These are phyloP conservation scores for Hyaloperonospora brassicae DNA, from an alignment of 352 stramenopile species.

Conservation along the genomic window DNA sequence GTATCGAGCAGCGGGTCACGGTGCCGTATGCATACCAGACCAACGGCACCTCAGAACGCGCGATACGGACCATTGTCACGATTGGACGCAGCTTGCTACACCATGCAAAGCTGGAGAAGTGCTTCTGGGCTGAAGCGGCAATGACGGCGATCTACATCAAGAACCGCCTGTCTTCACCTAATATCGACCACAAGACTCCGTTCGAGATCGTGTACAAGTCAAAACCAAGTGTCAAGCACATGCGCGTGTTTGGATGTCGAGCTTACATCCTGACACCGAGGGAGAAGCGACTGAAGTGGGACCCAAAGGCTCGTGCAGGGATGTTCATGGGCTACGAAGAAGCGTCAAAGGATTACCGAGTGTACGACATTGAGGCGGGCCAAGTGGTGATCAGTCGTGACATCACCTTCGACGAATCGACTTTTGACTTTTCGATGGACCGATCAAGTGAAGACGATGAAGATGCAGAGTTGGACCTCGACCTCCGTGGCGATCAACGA, in stretches of 20 bases:
- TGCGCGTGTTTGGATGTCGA: background rate
- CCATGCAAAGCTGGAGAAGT: background rate
- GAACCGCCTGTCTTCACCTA: background rate
- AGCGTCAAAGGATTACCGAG: no score
- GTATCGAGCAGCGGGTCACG: no score
- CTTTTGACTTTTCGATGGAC: background rate
- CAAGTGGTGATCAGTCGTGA: background rate
- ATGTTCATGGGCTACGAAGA: no score
- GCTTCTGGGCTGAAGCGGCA: background rate
- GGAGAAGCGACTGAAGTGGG: no score
- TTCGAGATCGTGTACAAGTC: background rate
- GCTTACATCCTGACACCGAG: no score
- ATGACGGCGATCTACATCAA: conserved; percentile 1
- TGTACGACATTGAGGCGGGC: no score
- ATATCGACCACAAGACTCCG: background rate
- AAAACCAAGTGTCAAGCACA: background rate
- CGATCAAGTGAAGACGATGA: background rate
- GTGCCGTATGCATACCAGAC: no score
- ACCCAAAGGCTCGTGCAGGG: no score
- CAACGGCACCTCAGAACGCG: no score
- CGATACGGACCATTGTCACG: conserved; percentile 1
- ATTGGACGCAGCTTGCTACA: background rate
- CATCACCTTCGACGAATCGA: background rate
- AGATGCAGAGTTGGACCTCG: background rate
- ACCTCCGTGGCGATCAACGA: background rate